Conservation (phyloP, 2,329 filamentous ascomycete species). For the Diaporthe sp. region DNA sequence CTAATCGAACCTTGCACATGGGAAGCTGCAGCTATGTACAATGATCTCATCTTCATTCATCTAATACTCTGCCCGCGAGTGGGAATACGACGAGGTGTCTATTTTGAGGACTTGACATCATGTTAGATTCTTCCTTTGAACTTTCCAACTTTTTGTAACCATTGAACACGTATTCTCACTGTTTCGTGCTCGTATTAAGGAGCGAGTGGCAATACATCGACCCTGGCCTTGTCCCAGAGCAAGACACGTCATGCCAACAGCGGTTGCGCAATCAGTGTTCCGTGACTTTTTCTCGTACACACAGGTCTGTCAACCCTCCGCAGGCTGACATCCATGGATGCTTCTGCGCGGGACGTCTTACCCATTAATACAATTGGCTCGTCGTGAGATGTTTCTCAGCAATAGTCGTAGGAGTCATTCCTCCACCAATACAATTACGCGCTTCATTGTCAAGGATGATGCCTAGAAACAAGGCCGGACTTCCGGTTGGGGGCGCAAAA, state of each 20-base stretch:
- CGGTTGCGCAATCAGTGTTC: not conserved
- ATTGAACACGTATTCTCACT: not conserved
- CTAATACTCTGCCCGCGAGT: not conserved
- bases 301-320: not conserved
- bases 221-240: not conserved
- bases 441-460: not conserved
- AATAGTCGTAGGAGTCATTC: not conserved
- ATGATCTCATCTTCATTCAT: not conserved
- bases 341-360: not conserved
- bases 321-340: not conserved
- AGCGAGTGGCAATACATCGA: not conserved
- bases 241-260: not conserved
- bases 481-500: not conserved
- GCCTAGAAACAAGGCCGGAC: not conserved
- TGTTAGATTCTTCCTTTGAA: not conserved
- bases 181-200: too few relatives aligned
- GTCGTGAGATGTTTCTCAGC: not conserved
- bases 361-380: not conserved
- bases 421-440: not conserved
- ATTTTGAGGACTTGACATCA: not conserved
- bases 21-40: not conserved
- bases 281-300: not conserved
- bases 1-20: not conserved
- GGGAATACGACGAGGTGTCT: not conserved
- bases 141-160: not conserved